phyloP scores from a whole-genome alignment of 1,284 basidiomycete genomes.

The Takashimella tepidaria region DNA sequence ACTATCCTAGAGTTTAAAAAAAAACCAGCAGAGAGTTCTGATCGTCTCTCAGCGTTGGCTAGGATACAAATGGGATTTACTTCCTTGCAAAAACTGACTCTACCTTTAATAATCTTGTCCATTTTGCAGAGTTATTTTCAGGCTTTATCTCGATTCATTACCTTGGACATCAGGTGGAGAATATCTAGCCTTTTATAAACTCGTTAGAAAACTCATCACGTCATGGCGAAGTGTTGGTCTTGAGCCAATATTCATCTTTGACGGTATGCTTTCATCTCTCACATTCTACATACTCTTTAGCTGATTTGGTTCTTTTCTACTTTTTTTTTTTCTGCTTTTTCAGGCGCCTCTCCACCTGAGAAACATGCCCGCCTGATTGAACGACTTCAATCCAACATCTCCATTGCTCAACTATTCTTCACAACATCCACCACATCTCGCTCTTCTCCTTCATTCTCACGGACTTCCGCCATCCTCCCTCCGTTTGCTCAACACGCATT shows the following conservation, averaged over 20 bases:
- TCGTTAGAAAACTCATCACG: constrained; percentile 56
- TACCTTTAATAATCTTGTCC: too few relatives aligned
- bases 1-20: too few relatives aligned
- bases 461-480: constrained; percentile 59
- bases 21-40: too few relatives aligned
- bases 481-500: constrained; percentile 63
- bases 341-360: constrained; percentile 65
- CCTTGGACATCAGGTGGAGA: constrained; percentile 86
- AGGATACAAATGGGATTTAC: too few relatives aligned
- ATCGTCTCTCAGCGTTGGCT: too few relatives aligned
- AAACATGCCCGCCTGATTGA: constrained; percentile 68
- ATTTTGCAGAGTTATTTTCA: constrained; percentile 76
- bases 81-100: too few relatives aligned
- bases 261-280: constrained; percentile 56
- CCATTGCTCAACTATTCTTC: constrained; percentile 71
- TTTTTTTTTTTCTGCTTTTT: constrained; percentile 11
- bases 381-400: constrained; percentile 57
- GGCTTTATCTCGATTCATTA: constrained; percentile 59
- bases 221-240: constrained; percentile 71
- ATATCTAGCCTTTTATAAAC: constrained; percentile 57
- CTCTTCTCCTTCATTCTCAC: constrained; percentile 64
- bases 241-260: constrained; percentile 79
- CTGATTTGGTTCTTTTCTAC: not conserved
- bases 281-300: not conserved
- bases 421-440: constrained; percentile 69